phyloP scores from a whole-genome alignment of 805 yeast species.

The Spencermartinsiella europaea region DNA sequence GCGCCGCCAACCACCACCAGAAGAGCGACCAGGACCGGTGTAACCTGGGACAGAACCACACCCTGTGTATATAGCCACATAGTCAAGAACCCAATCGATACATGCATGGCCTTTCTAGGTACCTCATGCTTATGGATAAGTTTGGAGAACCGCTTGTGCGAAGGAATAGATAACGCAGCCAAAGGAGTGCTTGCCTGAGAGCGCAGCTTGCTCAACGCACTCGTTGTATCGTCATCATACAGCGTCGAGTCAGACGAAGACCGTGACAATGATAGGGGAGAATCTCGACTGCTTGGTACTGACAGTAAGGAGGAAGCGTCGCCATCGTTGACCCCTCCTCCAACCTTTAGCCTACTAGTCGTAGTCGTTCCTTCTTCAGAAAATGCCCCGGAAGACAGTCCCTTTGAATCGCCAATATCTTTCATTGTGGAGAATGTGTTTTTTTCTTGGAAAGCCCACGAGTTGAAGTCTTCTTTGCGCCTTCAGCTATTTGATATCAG shows the following conservation, averaged over 20 bases:
- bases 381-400: background rate
- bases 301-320: background rate
- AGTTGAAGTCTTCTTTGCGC: too few species aligned
- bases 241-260: background rate
- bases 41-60: slow-evolving; percentile 49
- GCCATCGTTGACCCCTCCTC: background rate
- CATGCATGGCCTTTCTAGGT: slow-evolving; percentile 83
- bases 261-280: background rate
- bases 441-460: too few species aligned
- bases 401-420: background rate
- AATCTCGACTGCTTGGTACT: background rate
- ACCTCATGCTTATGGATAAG: slow-evolving; percentile 77
- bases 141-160: slow-evolving; percentile 36
- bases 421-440: background rate
- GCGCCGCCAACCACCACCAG: slow-evolving; percentile 53
- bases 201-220: background rate
- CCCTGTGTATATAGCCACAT: slow-evolving; percentile 66
- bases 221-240: background rate
- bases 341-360: background rate
- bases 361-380: background rate
- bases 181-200: background rate
- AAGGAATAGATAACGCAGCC: slow-evolving; percentile 17
- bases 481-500: too few species aligned
- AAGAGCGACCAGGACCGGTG: slow-evolving; percentile 51
- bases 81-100: slow-evolving; percentile 81